These are phyloP conservation scores for Ligustrum vulgare DNA, from an alignment of 257 asterid species.

Conservation along the genomic window DNA sequence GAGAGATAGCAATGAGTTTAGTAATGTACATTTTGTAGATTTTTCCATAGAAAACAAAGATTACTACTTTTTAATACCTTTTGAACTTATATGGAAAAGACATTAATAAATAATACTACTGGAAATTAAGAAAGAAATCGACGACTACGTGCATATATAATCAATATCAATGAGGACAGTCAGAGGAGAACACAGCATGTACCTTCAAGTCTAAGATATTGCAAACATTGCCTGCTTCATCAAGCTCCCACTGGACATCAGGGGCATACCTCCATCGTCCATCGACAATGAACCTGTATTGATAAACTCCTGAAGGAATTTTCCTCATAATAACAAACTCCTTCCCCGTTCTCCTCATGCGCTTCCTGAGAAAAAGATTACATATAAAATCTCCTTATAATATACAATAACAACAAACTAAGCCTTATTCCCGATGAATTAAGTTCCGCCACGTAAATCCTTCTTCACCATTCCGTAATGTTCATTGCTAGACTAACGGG, in stretches of 20 bases:
- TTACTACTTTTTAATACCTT: too few species aligned
- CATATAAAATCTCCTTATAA: not conserved
- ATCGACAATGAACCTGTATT: conserved; percentile 85
- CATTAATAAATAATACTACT: not conserved
- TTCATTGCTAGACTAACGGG: not conserved
- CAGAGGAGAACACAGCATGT: conserved; percentile 7
- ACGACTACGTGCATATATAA: not conserved
- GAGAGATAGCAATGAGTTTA: too few species aligned
- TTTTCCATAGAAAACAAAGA: too few species aligned
- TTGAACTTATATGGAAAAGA: too few species aligned
- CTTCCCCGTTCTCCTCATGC: conserved; percentile 86
- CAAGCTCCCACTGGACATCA: conserved; percentile 74
- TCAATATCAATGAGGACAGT: not conserved
- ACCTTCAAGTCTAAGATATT: conserved; percentile 94
- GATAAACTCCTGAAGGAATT: conserved; percentile 90
- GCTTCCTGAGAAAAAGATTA: conserved; percentile 51
- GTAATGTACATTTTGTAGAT: too few species aligned
- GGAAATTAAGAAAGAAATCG: not conserved
- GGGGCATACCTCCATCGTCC: conserved; percentile 87
- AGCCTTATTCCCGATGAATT: not conserved
- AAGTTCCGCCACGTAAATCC: not conserved
- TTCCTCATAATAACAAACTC: conserved; percentile 95
- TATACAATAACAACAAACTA: not conserved
- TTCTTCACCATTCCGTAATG: not conserved
- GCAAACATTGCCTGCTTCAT: conserved; percentile 76